Evolutionary conservation across 2,329 filamentous ascomycete genomes (phyloP).

Genomic region (Fusarium vanettenii): DNA sequence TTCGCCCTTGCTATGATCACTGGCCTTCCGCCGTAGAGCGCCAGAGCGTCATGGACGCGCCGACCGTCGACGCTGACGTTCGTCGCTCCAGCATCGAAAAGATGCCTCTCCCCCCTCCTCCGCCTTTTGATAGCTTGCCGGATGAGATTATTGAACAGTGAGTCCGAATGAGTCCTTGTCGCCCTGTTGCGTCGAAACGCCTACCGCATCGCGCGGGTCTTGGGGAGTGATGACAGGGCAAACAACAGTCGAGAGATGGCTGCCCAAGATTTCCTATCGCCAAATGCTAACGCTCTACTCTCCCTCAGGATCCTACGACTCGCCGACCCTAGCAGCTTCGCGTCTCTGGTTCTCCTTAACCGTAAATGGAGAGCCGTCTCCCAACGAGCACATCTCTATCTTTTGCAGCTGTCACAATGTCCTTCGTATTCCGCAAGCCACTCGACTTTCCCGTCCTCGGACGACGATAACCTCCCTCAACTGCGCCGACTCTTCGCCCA

Average conservation of each 20-base stretch:
- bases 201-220: not conserved
- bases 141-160: constrained; percentile 79
- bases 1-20: constrained; percentile 37
- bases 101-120: constrained; percentile 42
- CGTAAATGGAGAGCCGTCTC: constrained; percentile 73
- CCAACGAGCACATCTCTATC: constrained; percentile 72
- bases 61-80: constrained; percentile 33
- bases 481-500: constrained; percentile 75
- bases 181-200: not conserved
- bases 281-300: constrained; percentile 34
- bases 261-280: not conserved
- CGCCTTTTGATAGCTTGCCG: constrained; percentile 67
- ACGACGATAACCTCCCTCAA: constrained; percentile 64
- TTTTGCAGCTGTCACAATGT: constrained; percentile 70
- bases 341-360: constrained; percentile 74
- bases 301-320: constrained; percentile 68
- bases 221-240: not conserved
- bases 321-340: constrained; percentile 72
- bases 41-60: constrained; percentile 48
- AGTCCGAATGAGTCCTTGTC: constrained; percentile 42
- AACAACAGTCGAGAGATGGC: not conserved
- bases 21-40: constrained; percentile 35
- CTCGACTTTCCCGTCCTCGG: constrained; percentile 50
- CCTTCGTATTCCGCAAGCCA: constrained; percentile 68
- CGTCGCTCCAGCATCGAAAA: constrained; percentile 52